phyloP scores from a whole-genome alignment of 768 basidiomycete genomes.

The Macrolepiota dolichaula region DNA sequence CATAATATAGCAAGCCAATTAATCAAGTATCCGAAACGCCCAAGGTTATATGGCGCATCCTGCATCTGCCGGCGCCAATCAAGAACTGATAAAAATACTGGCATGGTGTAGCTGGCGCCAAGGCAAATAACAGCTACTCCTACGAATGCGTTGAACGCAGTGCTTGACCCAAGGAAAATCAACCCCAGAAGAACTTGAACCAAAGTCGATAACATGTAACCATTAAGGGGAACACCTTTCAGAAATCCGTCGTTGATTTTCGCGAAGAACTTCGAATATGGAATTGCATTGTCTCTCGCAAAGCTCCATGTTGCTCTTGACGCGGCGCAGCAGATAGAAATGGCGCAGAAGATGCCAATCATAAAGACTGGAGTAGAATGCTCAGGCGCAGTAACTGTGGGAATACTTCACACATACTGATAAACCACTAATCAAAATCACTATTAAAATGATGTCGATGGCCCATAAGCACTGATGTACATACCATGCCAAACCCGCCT shows the following conservation, averaged over 20 bases:
- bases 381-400: neutral
- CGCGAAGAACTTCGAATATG: constrained; percentile 46
- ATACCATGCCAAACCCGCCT: constrained; percentile 61
- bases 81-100: constrained; percentile 49
- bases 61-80: constrained; percentile 39
- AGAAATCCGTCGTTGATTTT: constrained; percentile 34
- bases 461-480: constrained; percentile 12
- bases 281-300: constrained; percentile 64
- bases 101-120: constrained; percentile 62
- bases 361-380: constrained; percentile 39
- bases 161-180: constrained; percentile 58
- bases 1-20: constrained; percentile 57
- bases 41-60: constrained; percentile 51
- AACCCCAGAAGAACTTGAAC: constrained; percentile 61
- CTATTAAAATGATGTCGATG: constrained; percentile 18
- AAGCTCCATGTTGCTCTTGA: constrained; percentile 73
- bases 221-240: constrained; percentile 54
- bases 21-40: constrained; percentile 38
- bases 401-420: constrained; percentile 10
- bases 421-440: constrained; percentile 10
- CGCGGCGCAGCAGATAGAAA: constrained; percentile 64
- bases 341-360: constrained; percentile 56
- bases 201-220: constrained; percentile 53
- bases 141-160: constrained; percentile 67
- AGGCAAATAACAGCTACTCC: constrained; percentile 67